Conservation (phyloP, 441 rosid species). For the Biscutella laevigata region DNA sequence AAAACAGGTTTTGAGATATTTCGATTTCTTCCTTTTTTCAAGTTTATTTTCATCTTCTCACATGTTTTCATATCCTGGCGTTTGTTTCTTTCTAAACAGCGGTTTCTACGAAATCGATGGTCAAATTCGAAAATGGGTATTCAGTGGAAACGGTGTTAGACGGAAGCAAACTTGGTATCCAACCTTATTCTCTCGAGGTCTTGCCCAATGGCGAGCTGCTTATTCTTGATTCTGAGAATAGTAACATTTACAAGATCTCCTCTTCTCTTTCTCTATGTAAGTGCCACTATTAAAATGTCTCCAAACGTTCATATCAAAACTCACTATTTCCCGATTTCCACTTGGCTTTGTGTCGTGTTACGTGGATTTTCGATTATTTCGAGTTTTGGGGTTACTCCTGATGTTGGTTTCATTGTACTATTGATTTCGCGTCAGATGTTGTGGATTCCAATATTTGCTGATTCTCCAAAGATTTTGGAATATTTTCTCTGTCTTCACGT, state of each 20-base stretch:
- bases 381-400: too few relatives aligned
- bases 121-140: slow-evolving; percentile 87
- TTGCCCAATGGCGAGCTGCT: slow-evolving; percentile 78
- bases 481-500: slow-evolving; percentile 13
- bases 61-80: too few relatives aligned
- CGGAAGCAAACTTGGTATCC: slow-evolving; percentile 92
- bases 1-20: slow-evolving; percentile 49
- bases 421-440: slow-evolving; percentile 5
- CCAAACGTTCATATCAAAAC: too few relatives aligned
- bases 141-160: slow-evolving; percentile 88
- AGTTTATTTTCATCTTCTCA: too few relatives aligned
- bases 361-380: too few relatives aligned
- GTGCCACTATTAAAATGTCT: too few relatives aligned
- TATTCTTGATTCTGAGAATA: slow-evolving; percentile 74
- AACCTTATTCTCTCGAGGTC: slow-evolving; percentile 71
- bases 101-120: slow-evolving; percentile 58
- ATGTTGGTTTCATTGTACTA: too few relatives aligned
- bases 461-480: slow-evolving; percentile 6
- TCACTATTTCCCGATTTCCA: too few relatives aligned
- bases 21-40: slow-evolving; percentile 2
- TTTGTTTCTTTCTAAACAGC: slow-evolving; percentile 34
- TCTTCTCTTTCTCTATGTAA: slow-evolving; percentile 74
- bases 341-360: too few relatives aligned
- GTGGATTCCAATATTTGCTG: slow-evolving; percentile 17
- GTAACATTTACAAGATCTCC: slow-evolving; percentile 80